Conservation (phyloP, 192 early-diverging fungal genomes). For the Radiomyces spectabilis region DNA sequence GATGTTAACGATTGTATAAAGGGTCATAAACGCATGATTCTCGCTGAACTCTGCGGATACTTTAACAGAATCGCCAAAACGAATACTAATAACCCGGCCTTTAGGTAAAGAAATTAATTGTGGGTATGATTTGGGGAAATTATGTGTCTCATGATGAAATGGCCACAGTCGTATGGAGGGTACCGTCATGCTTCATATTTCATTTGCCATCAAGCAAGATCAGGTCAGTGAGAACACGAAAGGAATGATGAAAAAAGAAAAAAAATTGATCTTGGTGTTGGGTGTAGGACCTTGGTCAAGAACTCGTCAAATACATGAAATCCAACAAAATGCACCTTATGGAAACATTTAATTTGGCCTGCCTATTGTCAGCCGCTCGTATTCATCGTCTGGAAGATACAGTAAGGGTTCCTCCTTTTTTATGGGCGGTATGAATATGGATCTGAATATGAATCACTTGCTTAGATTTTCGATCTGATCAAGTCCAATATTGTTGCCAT, state of each 20-base stretch:
- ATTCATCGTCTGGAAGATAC: slow-evolving; percentile 64
- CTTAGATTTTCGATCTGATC: slow-evolving; percentile 36
- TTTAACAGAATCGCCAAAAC: slow-evolving; percentile 49
- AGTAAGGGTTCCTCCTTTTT: slow-evolving; percentile 17
- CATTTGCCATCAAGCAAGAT: slow-evolving; percentile 68
- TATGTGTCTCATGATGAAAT: slow-evolving; percentile 24
- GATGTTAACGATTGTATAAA: slow-evolving; percentile 2
- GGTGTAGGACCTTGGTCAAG: slow-evolving; percentile 37
- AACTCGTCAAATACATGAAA: slow-evolving; percentile 48
- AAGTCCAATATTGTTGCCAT: slow-evolving; percentile 34
- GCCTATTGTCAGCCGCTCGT: slow-evolving; percentile 57
- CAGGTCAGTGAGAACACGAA: slow-evolving; percentile 37
- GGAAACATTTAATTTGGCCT: slow-evolving; percentile 58
- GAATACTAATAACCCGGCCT: not conserved
- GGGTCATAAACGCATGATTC: slow-evolving; percentile 48
- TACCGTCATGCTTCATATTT: slow-evolving; percentile 64
- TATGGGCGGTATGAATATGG: not conserved
- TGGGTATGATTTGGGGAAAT: slow-evolving; percentile 7
- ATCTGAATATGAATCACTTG: too few species aligned
- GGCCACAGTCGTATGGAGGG: slow-evolving; percentile 46
- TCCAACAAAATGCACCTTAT: slow-evolving; percentile 30
- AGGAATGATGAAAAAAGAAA: slow-evolving; percentile 1
- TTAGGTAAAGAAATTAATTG: not conserved
- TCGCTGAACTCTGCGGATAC: slow-evolving; percentile 45
- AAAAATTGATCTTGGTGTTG: not conserved